These are phyloP conservation scores for Morella rubra DNA, from an alignment of 306 rosid species.

Conservation along the genomic window DNA sequence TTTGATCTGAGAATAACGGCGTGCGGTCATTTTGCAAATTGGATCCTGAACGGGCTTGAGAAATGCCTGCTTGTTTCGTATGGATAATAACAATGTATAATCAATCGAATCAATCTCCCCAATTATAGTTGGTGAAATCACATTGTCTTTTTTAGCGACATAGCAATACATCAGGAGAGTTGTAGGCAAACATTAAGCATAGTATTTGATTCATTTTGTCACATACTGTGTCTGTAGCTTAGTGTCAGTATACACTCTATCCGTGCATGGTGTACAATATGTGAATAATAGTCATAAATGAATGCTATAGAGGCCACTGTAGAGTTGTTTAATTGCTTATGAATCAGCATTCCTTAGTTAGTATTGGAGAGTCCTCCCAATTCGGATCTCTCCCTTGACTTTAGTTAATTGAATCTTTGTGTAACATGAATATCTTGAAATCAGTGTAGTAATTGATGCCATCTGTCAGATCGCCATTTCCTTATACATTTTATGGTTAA, in stretches of 20 bases:
- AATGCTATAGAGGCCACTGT: background rate
- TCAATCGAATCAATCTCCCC: background rate
- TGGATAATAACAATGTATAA: no score
- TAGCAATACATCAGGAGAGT: background rate
- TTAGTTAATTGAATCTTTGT: background rate
- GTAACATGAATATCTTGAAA: background rate
- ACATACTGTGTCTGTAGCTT: background rate
- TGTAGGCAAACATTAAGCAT: background rate
- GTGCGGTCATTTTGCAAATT: no score
- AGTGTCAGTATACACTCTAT: background rate
- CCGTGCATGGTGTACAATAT: background rate
- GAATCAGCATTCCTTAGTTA: background rate
- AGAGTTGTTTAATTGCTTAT: background rate
- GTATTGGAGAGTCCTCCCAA: background rate
- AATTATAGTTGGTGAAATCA: background rate
- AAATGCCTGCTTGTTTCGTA: no score
- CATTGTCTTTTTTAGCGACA: background rate
- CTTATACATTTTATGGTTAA: no score
- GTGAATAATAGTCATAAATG: background rate
- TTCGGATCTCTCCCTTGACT: background rate
- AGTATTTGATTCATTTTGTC: background rate
- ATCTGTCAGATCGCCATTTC: no score
- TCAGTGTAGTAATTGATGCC: no score
- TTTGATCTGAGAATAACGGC: no score
- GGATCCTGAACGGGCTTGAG: no score